A percentile compares a stretch with the other conserved stretches of the same genome.
Conservation (phyloP, 2,329 filamentous ascomycete species). For the Pestalotiopsis sp. region DNA sequence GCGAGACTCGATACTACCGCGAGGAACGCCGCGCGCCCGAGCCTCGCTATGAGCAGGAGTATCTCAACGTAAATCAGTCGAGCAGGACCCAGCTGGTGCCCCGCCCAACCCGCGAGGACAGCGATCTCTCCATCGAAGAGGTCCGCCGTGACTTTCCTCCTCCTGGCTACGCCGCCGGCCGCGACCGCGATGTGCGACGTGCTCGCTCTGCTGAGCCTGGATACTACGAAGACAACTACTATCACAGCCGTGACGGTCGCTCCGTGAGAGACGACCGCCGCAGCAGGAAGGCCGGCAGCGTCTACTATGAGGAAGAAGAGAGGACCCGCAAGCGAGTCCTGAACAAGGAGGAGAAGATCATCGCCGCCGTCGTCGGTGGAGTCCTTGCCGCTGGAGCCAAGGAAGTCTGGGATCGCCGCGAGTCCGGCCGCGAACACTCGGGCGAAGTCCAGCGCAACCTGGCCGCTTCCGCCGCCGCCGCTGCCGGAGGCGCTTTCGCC, state of each 20-base stretch:
- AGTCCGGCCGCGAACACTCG: conserved; percentile 50
- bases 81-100: conserved; percentile 48
- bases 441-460: conserved; percentile 55
- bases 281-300: conserved; percentile 50
- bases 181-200: conserved; percentile 51
- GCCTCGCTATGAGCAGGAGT: conserved; percentile 53
- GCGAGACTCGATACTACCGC: conserved; percentile 52
- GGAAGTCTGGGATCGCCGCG: conserved; percentile 64
- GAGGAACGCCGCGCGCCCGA: conserved; percentile 51
- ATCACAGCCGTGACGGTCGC: conserved; percentile 31
- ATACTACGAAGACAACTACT: conserved; percentile 62
- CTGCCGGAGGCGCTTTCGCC: conserved; percentile 63
- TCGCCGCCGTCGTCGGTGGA: conserved; percentile 65
- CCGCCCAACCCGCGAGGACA: conserved; percentile 64
- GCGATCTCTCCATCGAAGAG: conserved; percentile 76
- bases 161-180: conserved; percentile 49
- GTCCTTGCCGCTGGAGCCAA: conserved; percentile 66
- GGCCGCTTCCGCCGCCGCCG: conserved; percentile 60
- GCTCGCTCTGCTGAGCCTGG: conserved; percentile 64
- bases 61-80: conserved; percentile 43
- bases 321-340: conserved; percentile 51
- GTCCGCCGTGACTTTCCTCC: conserved; percentile 83
- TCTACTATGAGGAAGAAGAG: conserved; percentile 60
- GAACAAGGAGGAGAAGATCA: conserved; percentile 65
- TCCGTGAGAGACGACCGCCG: conserved; percentile 38